Percentiles rank a stretch among this genome's conserved stretches.
These are phyloP conservation scores for Petasospora rhodanensis DNA, from an alignment of 1,139 yeast genomes.

Conservation along the genomic window DNA sequence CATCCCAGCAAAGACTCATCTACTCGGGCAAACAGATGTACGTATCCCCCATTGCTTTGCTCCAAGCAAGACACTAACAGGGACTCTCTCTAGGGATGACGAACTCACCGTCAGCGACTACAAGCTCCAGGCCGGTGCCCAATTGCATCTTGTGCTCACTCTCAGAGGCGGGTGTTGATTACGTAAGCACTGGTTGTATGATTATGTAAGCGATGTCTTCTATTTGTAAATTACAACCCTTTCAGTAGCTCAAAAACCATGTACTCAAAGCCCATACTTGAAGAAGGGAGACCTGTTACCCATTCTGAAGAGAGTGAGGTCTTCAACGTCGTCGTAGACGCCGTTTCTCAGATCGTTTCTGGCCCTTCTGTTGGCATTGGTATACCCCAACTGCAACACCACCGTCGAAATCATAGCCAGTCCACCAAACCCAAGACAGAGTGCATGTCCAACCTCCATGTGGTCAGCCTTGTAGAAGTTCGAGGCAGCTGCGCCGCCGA, in stretches of 20 bases:
- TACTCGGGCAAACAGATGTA: conserved; percentile 88
- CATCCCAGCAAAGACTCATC: conserved; percentile 88
- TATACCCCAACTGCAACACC: conserved; percentile 21
- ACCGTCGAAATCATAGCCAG: conserved; percentile 14
- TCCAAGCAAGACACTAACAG: conserved; percentile 3
- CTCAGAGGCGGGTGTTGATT: conserved; percentile 70
- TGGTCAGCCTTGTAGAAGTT: conserved; percentile 24
- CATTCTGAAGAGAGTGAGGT: conserved; percentile 27
- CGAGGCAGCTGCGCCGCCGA: conserved; percentile 38
- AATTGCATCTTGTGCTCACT: conserved; percentile 83
- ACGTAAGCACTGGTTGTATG: conserved; percentile 1
- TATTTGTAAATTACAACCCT: no score
- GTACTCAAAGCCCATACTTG: no score
- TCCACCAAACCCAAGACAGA: conserved; percentile 20
- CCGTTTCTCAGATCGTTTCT: conserved; percentile 25
- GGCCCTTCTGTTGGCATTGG: conserved; percentile 23
- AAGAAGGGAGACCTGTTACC: conserved; percentile 29
- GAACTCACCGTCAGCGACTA: conserved; percentile 65
- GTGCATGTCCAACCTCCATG: conserved; percentile 18
- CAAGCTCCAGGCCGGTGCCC: conserved; percentile 68
- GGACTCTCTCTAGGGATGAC: conserved; percentile 46
- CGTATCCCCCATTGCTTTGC: conserved; percentile 27
- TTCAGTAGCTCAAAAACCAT: no score
- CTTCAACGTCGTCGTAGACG: conserved; percentile 24
- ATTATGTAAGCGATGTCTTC: conserved; percentile 5